Conservation (phyloP, 73 alveolate genomes). For the Durusdinium trenchii region DNA sequence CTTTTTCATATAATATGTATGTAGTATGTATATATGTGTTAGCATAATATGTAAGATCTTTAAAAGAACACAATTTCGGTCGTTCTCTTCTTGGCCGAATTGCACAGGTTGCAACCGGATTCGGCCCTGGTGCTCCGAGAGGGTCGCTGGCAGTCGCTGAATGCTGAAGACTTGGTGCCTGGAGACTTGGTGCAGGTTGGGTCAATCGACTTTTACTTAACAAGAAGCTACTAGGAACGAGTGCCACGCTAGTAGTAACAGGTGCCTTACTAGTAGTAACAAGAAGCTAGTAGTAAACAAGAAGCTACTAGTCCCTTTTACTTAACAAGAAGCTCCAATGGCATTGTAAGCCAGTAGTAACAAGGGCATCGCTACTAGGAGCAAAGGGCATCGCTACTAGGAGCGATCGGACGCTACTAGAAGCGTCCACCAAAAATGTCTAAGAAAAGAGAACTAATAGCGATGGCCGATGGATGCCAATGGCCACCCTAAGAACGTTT, state of each 20-base stretch:
- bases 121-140: slow-evolving; percentile 60
- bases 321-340: not conserved
- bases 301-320: not conserved
- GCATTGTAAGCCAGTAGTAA: no score
- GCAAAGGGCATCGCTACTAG: no score
- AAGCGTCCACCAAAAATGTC: not conserved
- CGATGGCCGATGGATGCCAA: no score
- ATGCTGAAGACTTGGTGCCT: slow-evolving; percentile 98
- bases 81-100: not conserved
- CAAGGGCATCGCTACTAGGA: no score
- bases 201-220: not conserved
- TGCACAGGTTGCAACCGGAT: slow-evolving; percentile 81
- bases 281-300: no score
- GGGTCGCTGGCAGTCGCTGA: slow-evolving; percentile 95
- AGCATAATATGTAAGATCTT: not conserved
- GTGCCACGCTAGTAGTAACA: no score
- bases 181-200: slow-evolving; percentile 98
- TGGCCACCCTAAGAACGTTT: no score
- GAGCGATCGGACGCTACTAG: no score
- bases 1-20: slow-evolving; percentile 57
- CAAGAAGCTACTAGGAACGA: no score
- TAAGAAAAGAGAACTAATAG: not conserved
- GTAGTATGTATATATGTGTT: no score
- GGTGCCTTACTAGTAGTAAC: no score
- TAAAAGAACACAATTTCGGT: no score